These are phyloP conservation scores for Kodamaea fukazawae DNA, from an alignment of 805 yeast species.

Conservation along the genomic window DNA sequence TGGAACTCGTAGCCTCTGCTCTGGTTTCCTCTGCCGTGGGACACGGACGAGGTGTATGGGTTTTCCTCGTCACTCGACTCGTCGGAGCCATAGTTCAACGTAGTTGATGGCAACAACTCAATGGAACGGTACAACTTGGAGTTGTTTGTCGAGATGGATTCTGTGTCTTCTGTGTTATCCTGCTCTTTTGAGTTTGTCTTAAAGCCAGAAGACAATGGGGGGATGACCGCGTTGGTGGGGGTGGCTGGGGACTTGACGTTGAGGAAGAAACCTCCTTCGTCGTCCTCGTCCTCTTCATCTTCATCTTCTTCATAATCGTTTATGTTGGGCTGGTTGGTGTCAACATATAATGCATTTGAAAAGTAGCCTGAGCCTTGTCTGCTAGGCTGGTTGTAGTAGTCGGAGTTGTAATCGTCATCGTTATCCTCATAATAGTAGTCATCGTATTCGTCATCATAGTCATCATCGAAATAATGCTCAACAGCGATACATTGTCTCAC, in stretches of 20 bases:
- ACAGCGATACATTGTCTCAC: constrained; percentile 93
- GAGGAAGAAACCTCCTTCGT: constrained; percentile 68
- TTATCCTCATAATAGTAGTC: constrained; percentile 29
- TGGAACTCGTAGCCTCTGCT: constrained; percentile 71
- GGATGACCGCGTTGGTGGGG: constrained; percentile 1
- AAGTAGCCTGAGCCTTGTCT: too few relatives aligned
- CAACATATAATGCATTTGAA: constrained; percentile 1
- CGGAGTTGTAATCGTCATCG: constrained; percentile 35
- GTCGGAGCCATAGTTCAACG: constrained; percentile 71
- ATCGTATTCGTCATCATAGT: constrained; percentile 16
- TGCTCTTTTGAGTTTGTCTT: constrained; percentile 7
- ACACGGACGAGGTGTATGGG: constrained; percentile 51
- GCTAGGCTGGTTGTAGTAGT: constrained; percentile 19
- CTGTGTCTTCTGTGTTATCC: constrained; percentile 23
- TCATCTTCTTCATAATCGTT: constrained; percentile 21
- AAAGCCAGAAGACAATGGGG: constrained; percentile 6
- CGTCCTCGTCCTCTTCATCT: constrained; percentile 48
- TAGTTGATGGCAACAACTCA: constrained; percentile 81
- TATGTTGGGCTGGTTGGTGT: constrained; percentile 16
- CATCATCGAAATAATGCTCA: constrained; percentile 29
- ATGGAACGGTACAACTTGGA: constrained; percentile 52
- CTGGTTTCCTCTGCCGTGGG: constrained; percentile 64
- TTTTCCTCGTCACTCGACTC: constrained; percentile 61
- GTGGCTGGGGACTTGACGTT: constrained; percentile 47
- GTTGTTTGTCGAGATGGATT: constrained; percentile 28